These are phyloP conservation scores for Obelidium mucronatum DNA, from an alignment of 192 early-diverging fungal genomes.

Conservation along the genomic window DNA sequence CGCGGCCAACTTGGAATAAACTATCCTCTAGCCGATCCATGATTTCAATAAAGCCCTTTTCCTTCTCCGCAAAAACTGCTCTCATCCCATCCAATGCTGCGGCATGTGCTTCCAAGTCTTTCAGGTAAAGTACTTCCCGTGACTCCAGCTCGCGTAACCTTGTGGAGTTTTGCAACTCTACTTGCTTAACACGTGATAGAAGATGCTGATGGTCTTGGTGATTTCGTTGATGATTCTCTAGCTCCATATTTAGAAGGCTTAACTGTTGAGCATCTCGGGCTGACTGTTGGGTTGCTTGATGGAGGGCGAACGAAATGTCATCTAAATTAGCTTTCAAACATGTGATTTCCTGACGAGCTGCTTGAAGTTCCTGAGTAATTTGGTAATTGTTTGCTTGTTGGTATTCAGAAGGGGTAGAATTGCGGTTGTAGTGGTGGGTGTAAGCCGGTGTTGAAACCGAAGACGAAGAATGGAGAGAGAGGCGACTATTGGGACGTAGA, in stretches of 20 bases:
- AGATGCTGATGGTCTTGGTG: background rate
- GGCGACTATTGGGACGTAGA: background rate
- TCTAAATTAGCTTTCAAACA: too few species aligned
- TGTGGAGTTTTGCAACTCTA: background rate
- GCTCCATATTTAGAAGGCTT: background rate
- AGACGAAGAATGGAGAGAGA: background rate
- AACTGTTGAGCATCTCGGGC: background rate
- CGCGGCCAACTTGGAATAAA: conserved; percentile 10
- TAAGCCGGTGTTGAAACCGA: background rate
- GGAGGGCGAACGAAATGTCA: background rate
- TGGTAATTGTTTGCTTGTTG: background rate
- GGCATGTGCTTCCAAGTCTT: background rate
- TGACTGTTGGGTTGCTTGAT: background rate
- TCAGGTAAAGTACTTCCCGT: background rate
- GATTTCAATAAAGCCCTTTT: background rate
- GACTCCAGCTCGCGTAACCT: background rate
- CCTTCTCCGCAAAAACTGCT: background rate
- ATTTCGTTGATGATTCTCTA: background rate
- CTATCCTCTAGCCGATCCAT: conserved; percentile 1
- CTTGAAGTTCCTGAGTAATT: background rate
- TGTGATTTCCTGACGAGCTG: background rate
- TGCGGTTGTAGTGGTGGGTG: background rate
- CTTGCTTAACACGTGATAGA: background rate
- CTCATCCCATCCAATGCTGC: background rate
- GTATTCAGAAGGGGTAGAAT: background rate